phyloP scores from a whole-genome alignment of 2,329 filamentous ascomycete species.

The Neospermospora avenae region DNA sequence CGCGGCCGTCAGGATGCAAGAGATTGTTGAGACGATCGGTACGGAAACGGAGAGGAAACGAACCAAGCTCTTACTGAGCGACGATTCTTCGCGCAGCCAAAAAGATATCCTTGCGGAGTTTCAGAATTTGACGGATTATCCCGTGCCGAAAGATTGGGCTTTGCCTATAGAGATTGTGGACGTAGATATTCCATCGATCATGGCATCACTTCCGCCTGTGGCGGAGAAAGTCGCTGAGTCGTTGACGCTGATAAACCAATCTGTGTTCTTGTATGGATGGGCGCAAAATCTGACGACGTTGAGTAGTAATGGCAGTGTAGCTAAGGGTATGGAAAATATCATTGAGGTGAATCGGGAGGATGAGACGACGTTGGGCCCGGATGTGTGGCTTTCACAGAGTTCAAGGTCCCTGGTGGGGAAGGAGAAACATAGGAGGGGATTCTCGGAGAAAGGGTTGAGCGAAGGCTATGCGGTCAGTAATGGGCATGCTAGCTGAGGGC shows the following conservation, averaged over 20 bases:
- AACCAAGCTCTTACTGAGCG: slow-evolving; percentile 52
- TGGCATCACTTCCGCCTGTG: slow-evolving; percentile 43
- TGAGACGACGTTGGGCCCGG: slow-evolving; percentile 53
- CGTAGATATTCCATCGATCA: slow-evolving; percentile 39
- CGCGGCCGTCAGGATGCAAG: slow-evolving; percentile 60
- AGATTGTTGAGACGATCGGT: slow-evolving; percentile 60
- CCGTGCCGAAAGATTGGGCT: slow-evolving; percentile 49
- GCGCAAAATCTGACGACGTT: slow-evolving; percentile 55
- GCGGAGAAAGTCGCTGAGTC: slow-evolving; percentile 42
- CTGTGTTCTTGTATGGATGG: slow-evolving; percentile 71
- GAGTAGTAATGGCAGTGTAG: slow-evolving; percentile 62
- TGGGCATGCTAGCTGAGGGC: slow-evolving; percentile 1
- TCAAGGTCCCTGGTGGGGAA: slow-evolving; percentile 66
- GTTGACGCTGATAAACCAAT: slow-evolving; percentile 58
- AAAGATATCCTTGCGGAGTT: slow-evolving; percentile 35
- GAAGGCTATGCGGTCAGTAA: not conserved
- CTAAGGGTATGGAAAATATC: slow-evolving; percentile 56
- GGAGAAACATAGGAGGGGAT: slow-evolving; percentile 43
- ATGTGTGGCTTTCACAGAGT: slow-evolving; percentile 62
- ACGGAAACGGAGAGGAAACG: slow-evolving; percentile 55
- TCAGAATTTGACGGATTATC: slow-evolving; percentile 49
- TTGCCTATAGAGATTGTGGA: slow-evolving; percentile 55
- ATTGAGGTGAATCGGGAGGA: slow-evolving; percentile 49
- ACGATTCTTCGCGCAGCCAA: slow-evolving; percentile 22
- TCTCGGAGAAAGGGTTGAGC: not conserved